phyloP scores from a whole-genome alignment of 768 basidiomycete genomes.

The Kwoniella newhampshirensis region DNA sequence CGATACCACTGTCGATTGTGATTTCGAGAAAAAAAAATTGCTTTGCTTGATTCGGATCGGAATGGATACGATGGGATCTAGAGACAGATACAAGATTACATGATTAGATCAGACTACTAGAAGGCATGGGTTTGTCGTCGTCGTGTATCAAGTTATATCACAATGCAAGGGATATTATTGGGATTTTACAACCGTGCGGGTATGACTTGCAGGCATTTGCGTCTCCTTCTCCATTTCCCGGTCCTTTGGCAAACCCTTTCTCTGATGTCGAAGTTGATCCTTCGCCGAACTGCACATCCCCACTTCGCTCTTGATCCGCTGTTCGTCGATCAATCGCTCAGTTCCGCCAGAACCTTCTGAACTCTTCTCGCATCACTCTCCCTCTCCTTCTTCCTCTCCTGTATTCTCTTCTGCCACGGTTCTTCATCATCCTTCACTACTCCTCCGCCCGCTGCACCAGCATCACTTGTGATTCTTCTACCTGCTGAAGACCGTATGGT shows the following conservation, averaged over 20 bases:
- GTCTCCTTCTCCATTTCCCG: too few species aligned
- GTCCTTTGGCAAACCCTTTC: too few species aligned
- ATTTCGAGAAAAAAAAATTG: too few species aligned
- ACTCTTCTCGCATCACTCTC: background rate
- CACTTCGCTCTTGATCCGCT: too few species aligned
- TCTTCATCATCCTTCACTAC: slow-evolving; percentile 28
- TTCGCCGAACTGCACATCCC: too few species aligned
- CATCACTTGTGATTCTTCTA: slow-evolving; percentile 7
- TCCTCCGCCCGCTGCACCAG: background rate
- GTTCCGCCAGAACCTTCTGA: slow-evolving; percentile 24
- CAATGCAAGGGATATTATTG: background rate
- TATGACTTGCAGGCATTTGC: too few species aligned
- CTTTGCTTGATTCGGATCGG: too few species aligned
- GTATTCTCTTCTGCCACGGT: slow-evolving; percentile 37
- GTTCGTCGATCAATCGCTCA: slow-evolving; percentile 27
- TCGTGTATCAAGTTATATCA: background rate
- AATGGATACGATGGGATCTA: too few species aligned
- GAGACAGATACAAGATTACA: too few species aligned
- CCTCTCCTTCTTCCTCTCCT: slow-evolving; percentile 20
- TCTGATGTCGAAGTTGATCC: too few species aligned
- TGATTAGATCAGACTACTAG: background rate
- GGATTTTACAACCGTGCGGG: background rate
- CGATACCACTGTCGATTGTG: too few species aligned
- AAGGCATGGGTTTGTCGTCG: too few species aligned
- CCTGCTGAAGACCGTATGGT: background rate